Percentiles rank a stretch among this genome's conserved stretches.
phyloP scores from a whole-genome alignment of 2,329 filamentous ascomycete species.

The Knoxdaviesia capensis region DNA sequence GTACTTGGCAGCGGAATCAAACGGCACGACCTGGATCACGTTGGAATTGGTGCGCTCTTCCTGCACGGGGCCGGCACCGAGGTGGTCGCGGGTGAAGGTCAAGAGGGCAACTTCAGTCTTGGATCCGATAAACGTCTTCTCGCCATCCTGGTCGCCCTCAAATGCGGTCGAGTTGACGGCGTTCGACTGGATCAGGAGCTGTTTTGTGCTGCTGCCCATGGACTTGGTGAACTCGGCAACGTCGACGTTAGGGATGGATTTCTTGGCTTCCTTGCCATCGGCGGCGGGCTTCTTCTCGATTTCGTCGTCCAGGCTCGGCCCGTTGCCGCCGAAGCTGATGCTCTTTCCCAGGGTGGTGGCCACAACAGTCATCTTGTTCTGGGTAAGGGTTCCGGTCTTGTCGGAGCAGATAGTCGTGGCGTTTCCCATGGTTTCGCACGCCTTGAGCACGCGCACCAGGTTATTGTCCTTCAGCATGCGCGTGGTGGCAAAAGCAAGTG shows the following conservation, averaged over 20 bases:
- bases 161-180: constrained; percentile 39
- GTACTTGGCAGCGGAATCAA: constrained; percentile 33
- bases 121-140: constrained; percentile 28
- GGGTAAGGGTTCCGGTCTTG: constrained; percentile 20
- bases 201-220: constrained; percentile 2
- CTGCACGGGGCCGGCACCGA: constrained; percentile 25
- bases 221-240: constrained; percentile 3
- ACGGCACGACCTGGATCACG: constrained; percentile 29
- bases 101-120: constrained; percentile 36
- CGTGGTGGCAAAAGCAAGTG: constrained; percentile 47
- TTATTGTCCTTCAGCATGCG: constrained; percentile 54
- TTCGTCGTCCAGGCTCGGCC: constrained; percentile 1
- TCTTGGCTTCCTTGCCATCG: not conserved
- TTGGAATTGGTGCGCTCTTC: constrained; percentile 24
- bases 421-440: constrained; percentile 56
- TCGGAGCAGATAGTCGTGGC: constrained; percentile 61
- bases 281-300: not conserved
- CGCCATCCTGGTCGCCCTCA: constrained; percentile 25
- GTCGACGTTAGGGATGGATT: not conserved
- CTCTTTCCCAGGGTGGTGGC: constrained; percentile 39
- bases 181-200: constrained; percentile 19
- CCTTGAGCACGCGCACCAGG: constrained; percentile 43
- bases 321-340: constrained; percentile 12
- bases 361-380: constrained; percentile 58
- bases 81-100: constrained; percentile 25